Conservation (phyloP, 768 basidiomycete species). For the Polyporus arcularius region DNA sequence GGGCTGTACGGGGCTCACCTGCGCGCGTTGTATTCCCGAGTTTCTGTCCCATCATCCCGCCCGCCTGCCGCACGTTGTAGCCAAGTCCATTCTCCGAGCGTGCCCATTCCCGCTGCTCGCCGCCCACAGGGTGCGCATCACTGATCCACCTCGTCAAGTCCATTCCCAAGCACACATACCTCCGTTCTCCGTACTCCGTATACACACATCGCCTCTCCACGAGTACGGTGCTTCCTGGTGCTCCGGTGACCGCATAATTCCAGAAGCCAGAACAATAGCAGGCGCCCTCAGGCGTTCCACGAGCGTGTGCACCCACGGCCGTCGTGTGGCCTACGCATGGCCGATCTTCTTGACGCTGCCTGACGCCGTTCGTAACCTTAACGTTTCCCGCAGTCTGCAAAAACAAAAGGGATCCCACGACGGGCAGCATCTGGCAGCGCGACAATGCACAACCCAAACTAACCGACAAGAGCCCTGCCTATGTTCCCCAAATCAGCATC, state of each 20-base stretch:
- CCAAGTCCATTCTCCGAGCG: background rate
- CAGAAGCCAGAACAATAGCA: conserved; percentile 9
- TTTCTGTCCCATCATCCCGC: background rate
- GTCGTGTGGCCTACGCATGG: background rate
- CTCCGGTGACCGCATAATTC: no score
- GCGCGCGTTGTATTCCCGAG: background rate
- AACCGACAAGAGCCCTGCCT: conserved; percentile 9
- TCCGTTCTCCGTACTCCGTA: background rate
- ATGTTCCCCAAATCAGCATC: conserved; percentile 2
- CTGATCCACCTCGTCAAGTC: background rate
- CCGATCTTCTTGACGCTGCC: conserved; percentile 3
- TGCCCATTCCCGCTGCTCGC: background rate
- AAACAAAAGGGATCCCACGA: conserved; percentile 15
- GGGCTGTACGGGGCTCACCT: conserved; percentile 12
- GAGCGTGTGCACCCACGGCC: background rate
- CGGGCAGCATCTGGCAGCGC: background rate
- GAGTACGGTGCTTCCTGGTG: background rate
- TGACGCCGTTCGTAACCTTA: conserved; percentile 1
- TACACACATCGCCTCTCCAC: background rate
- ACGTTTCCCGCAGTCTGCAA: background rate
- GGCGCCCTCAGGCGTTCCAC: background rate
- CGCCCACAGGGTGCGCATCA: background rate
- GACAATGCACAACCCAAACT: conserved; percentile 16
- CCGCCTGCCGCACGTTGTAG: background rate
- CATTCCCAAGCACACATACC: background rate